phyloP scores from a whole-genome alignment of 495 filamentous ascomycete species.

The Xylaria longipes region DNA sequence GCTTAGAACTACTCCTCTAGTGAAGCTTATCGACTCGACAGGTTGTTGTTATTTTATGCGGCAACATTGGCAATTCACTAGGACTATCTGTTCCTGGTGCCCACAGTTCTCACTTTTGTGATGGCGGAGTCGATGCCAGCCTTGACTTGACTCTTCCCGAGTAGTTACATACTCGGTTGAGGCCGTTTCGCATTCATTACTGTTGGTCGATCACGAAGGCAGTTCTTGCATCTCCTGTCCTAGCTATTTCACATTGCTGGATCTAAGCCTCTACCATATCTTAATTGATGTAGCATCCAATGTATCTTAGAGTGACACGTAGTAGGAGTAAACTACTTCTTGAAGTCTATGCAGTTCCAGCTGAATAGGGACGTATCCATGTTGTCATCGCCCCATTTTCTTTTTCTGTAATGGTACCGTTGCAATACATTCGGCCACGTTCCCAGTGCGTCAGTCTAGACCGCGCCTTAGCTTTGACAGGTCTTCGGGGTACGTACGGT shows the following conservation, averaged over 20 bases:
- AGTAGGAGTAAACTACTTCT: background rate
- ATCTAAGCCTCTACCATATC: background rate
- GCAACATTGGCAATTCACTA: background rate
- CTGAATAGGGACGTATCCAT: background rate
- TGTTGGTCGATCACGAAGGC: background rate
- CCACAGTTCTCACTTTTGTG: no score
- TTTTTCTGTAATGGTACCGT: background rate
- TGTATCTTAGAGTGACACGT: background rate
- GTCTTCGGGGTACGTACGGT: background rate
- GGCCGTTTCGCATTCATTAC: background rate
- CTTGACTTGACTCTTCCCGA: background rate
- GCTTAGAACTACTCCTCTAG: background rate
- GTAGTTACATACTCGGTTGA: background rate
- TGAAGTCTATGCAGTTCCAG: background rate
- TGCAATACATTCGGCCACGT: background rate
- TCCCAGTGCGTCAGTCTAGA: background rate
- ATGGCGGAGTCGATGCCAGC: no score
- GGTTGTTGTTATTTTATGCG: background rate
- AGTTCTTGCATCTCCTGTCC: background rate
- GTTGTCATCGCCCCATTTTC: background rate
- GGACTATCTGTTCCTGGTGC: background rate
- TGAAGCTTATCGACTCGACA: background rate
- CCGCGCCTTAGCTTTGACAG: background rate
- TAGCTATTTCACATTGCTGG: background rate
- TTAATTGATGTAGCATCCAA: background rate